Evolutionary conservation across 768 basidiomycete genomes (phyloP).

Genomic region (Rhodotorula sphaerocarpa): DNA sequence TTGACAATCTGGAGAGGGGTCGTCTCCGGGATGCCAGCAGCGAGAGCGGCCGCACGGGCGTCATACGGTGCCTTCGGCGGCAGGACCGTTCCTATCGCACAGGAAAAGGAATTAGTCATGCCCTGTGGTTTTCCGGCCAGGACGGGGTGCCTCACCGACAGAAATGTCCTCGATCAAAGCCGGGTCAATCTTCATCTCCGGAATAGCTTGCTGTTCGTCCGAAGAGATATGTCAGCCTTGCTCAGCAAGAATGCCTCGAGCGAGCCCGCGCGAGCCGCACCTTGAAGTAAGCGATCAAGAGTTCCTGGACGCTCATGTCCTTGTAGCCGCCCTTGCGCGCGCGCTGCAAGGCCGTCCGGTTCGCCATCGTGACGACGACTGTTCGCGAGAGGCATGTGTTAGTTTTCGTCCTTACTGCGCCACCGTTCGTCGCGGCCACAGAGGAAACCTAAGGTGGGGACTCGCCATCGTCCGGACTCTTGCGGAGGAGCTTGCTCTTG

Average conservation of each 20-base stretch:
- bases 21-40: constrained; percentile 69
- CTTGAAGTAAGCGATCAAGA: constrained; percentile 33
- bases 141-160: constrained; percentile 30
- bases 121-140: no score
- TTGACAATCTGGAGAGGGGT: constrained; percentile 73
- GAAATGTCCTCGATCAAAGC: constrained; percentile 71
- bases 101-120: no score
- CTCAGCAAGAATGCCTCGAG: not conserved
- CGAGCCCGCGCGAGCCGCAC: not conserved
- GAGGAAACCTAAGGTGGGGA: not conserved
- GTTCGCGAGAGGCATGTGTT: not conserved
- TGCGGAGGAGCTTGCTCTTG: constrained; percentile 28
- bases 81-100: constrained; percentile 61
- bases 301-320: constrained; percentile 50
- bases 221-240: no score
- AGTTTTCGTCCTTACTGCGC: no score
- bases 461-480: constrained; percentile 34
- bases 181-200: constrained; percentile 54
- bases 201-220: constrained; percentile 24
- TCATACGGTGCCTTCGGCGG: constrained; percentile 70
- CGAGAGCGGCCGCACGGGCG: constrained; percentile 78
- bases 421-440: not conserved
- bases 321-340: constrained; percentile 82
- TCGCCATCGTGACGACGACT: constrained; percentile 78
- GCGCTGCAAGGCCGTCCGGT: constrained; percentile 87